Evolutionary conservation across 2,329 filamentous ascomycete species (phyloP).

Genomic region (Aspergillus brunneoviolaceus): DNA sequence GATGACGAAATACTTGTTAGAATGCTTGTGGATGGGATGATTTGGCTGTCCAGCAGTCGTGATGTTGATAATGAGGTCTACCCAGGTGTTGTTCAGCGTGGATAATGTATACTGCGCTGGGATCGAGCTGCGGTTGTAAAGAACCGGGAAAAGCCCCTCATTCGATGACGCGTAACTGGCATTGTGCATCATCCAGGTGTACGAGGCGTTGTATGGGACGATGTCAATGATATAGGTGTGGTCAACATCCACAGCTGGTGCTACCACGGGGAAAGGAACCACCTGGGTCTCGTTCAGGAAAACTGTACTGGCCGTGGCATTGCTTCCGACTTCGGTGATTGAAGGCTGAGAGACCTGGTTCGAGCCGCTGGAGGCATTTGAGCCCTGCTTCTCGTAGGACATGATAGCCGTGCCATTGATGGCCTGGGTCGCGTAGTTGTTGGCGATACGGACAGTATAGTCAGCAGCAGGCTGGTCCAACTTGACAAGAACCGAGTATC

Average conservation of each 20-base stretch:
- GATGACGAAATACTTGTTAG: slow-evolving; percentile 60
- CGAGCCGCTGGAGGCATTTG: background rate
- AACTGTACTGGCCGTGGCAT: slow-evolving; percentile 42
- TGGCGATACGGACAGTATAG: slow-evolving; percentile 57
- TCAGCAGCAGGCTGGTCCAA: slow-evolving; percentile 47
- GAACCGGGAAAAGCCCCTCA: slow-evolving; percentile 24
- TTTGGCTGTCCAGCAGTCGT: slow-evolving; percentile 49
- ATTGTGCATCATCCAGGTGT: slow-evolving; percentile 28
- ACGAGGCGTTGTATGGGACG: slow-evolving; percentile 21
- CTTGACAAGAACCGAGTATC: slow-evolving; percentile 45
- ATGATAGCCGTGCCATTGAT: slow-evolving; percentile 55
- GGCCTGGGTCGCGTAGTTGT: slow-evolving; percentile 53
- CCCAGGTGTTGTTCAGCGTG: slow-evolving; percentile 52
- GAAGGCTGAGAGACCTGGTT: slow-evolving; percentile 38
- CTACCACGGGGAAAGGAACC: slow-evolving; percentile 50
- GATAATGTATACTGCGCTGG: slow-evolving; percentile 18
- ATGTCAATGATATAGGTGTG: slow-evolving; percentile 35
- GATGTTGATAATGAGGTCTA: slow-evolving; percentile 48
- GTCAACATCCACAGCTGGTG: slow-evolving; percentile 46
- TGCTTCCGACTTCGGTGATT: slow-evolving; percentile 52
- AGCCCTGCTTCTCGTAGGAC: slow-evolving; percentile 34
- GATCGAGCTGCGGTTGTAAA: slow-evolving; percentile 30
- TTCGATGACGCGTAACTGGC: slow-evolving; percentile 24
- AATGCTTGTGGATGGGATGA: slow-evolving; percentile 67
- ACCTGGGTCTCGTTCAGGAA: slow-evolving; percentile 48